Conservation (phyloP, 2,329 filamentous ascomycete species). For the Rhynchosporium agropyri region DNA sequence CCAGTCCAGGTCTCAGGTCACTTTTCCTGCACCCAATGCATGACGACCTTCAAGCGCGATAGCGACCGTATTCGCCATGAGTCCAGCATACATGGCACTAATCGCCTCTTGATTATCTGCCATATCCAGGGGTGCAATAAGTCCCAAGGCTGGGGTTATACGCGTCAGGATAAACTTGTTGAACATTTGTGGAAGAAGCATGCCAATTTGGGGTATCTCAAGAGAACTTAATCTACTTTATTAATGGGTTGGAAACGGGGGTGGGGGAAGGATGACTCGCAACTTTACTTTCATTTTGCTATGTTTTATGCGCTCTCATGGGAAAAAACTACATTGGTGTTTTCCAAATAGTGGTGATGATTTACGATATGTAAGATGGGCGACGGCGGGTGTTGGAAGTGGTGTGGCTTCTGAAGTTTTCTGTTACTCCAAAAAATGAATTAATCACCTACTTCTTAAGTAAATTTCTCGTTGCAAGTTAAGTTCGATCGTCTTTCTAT, state of each 20-base stretch:
- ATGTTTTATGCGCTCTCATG: too few relatives aligned
- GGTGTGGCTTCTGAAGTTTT: too few relatives aligned
- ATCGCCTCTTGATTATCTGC: constrained; percentile 8
- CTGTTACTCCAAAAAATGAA: too few relatives aligned
- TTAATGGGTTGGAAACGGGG: neutral
- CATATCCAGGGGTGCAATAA: constrained; percentile 19
- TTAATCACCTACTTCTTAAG: too few relatives aligned
- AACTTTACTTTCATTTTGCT: too few relatives aligned
- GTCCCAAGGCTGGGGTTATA: constrained; percentile 10
- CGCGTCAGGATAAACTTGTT: constrained; percentile 23
- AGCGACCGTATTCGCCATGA: constrained; percentile 23
- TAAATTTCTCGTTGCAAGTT: too few relatives aligned
- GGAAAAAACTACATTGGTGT: too few relatives aligned
- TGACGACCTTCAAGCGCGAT: constrained; percentile 16
- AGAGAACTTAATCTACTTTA: constrained; percentile 6
- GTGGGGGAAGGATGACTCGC: neutral
- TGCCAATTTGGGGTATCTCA: constrained; percentile 18
- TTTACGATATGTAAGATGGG: too few relatives aligned
- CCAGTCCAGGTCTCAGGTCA: neutral
- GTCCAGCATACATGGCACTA: constrained; percentile 17
- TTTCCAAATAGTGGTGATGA: too few relatives aligned
- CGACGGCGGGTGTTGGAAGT: too few relatives aligned
- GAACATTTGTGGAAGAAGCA: constrained; percentile 29
- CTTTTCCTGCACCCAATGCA: constrained; percentile 14
- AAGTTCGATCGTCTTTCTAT: too few relatives aligned